Conservation (phyloP, 2,329 filamentous ascomycete genomes). For the Colletotrichum liriopes region DNA sequence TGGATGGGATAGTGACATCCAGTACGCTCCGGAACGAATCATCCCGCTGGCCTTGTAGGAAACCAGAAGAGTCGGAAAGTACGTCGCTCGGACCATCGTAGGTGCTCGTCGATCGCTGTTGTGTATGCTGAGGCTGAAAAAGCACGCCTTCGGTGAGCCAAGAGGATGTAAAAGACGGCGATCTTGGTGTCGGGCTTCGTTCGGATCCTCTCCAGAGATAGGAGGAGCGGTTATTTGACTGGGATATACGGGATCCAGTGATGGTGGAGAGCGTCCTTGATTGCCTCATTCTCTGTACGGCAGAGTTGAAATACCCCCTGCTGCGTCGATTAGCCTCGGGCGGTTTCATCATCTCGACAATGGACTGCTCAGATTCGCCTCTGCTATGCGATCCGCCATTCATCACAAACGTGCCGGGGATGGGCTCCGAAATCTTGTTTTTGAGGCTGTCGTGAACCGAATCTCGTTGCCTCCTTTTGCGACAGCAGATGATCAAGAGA, state of each 20-base stretch:
- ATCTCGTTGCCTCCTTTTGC: slow-evolving; percentile 46
- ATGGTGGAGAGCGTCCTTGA: slow-evolving; percentile 42
- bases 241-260: slow-evolving; percentile 36
- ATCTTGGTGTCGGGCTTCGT: slow-evolving; percentile 19
- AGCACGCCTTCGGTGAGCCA: slow-evolving; percentile 32
- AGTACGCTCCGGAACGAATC: slow-evolving; percentile 49
- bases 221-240: slow-evolving; percentile 35
- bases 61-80: slow-evolving; percentile 34
- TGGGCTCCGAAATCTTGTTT: slow-evolving; percentile 51
- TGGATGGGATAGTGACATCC: slow-evolving; percentile 50
- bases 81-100: slow-evolving; percentile 46
- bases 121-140: slow-evolving; percentile 28
- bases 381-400: slow-evolving; percentile 44
- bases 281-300: slow-evolving; percentile 34
- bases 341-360: slow-evolving; percentile 43
- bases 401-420: slow-evolving; percentile 50
- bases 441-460: slow-evolving; percentile 41
- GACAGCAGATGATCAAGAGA: slow-evolving; percentile 49
- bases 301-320: slow-evolving; percentile 39
- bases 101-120: slow-evolving; percentile 34
- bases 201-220: slow-evolving; percentile 37
- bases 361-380: slow-evolving; percentile 36
- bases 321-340: slow-evolving; percentile 42
- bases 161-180: slow-evolving; percentile 32
- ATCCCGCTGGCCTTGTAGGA: slow-evolving; percentile 44